Conservation (phyloP, 2,329 filamentous ascomycete genomes). For the Hypoxylon sp. region DNA sequence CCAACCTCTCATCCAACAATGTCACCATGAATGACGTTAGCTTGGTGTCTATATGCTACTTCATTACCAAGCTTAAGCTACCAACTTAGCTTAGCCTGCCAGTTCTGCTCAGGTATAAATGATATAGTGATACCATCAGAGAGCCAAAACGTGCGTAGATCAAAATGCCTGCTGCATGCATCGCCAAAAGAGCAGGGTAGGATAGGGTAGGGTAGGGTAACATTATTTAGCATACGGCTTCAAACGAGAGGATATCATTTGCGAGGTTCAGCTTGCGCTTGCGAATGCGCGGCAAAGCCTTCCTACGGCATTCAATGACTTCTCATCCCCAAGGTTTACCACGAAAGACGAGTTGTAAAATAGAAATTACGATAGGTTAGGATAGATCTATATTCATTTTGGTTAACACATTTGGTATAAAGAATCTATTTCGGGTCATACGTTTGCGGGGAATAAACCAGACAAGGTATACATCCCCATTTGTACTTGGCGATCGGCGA, state of each 20-base stretch:
- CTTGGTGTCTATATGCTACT: conserved; percentile 28
- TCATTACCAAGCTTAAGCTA: conserved; percentile 39
- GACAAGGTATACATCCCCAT: conserved; percentile 20
- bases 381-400: conserved; percentile 25
- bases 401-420: conserved; percentile 6
- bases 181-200: conserved; percentile 10
- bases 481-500: conserved; percentile 41
- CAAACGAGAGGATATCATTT: conserved; percentile 13
- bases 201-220: conserved; percentile 28
- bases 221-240: conserved; percentile 28
- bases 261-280: conserved; percentile 4
- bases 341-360: conserved; percentile 6
- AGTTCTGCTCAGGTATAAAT: conserved; percentile 24
- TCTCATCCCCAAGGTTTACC: conserved; percentile 12
- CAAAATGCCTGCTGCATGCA: conserved; percentile 34
- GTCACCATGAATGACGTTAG: conserved; percentile 42
- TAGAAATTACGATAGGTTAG: conserved; percentile 33
- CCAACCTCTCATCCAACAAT: conserved; percentile 35
- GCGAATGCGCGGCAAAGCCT: conserved; percentile 1
- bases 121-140: conserved; percentile 26
- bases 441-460: conserved; percentile 27
- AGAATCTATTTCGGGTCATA: conserved; percentile 10
- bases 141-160: conserved; percentile 28
- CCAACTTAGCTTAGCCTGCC: conserved; percentile 29
- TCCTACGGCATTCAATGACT: conserved; percentile 1